Base-by-base conservation (phyloP, 176 grass and related monocot species). In the maize (Zea mays) region DNA sequence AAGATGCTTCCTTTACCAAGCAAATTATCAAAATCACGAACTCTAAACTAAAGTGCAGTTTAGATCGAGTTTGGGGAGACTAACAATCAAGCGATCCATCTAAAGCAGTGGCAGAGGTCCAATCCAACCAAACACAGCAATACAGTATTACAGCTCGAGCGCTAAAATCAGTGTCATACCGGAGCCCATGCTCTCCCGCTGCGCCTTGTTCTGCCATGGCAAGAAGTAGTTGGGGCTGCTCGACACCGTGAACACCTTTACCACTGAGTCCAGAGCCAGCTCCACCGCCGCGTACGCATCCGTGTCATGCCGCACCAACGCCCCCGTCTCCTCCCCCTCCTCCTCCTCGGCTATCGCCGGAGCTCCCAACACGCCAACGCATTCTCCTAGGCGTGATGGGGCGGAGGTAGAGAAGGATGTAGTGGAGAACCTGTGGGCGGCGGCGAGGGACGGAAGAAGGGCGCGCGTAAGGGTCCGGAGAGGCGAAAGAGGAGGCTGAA, bases 141-240 rank as follows among this genome's bases (percentile, higher is more conserved):
- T 54, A 68, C 19, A 73, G 15, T 38, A 49, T 8, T 49, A 37
- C 5, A 10, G 6, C 52, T 27, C 20, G 5, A 35, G 42, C 10
- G 41, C n/a, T 60, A 55, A 78, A 62, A 67, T 79, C 20, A 44
- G 19, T 37, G 16, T 5, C 85, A 78, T 73, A 94, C 96, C 96
- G 5, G 96, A 98, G 72, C 96, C 96, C 87, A 90, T 94, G 89
- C 85, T 98, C 83, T 98, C 96, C 54, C 92, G 83, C 85, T 98
- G 96, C n/a, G 92, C 76, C 79, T 98, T 98, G 83, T 94, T 98
- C 81, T 98, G 96, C 96, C 96, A 98, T 27, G 96, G 96, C 1
- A 94, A 79, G 77, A 92, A 98, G 85, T 92, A 98, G 68, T 94
- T 98, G 72, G 96, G 96, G 81, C 92, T 92, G 56, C 96, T 94